phyloP scores from a whole-genome alignment of 2,329 filamentous ascomycete species.

The Thelonectria discophora region DNA sequence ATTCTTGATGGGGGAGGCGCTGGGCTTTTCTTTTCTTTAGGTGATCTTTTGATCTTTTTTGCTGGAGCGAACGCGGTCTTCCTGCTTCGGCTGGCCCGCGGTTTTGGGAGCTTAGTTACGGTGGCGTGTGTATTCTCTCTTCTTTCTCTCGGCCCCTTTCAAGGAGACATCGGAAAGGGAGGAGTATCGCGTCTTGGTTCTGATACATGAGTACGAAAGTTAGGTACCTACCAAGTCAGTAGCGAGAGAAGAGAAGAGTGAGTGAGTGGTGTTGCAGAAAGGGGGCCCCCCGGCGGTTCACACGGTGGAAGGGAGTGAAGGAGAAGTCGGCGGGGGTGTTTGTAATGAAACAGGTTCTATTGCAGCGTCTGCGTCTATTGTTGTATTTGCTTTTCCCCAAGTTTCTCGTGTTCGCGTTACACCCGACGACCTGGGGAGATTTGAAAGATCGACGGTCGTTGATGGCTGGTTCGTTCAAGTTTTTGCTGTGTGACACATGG shows the following conservation, averaged over 20 bases:
- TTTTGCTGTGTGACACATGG: not conserved
- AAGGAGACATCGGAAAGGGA: no score
- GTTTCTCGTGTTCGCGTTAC: not conserved
- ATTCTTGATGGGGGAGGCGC: no score
- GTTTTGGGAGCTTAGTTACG: conserved; percentile 36
- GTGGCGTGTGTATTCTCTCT: no score
- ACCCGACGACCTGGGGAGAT: not conserved
- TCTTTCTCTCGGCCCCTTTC: no score
- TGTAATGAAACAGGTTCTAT: conserved; percentile 2
- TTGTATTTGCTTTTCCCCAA: no score
- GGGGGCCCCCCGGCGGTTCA: not conserved
- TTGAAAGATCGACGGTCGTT: not conserved
- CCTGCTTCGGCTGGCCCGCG: conserved; percentile 48
- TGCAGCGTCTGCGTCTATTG: conserved; percentile 16
- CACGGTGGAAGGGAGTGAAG: no score
- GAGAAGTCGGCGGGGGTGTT: no score
- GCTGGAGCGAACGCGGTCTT: conserved; percentile 33
- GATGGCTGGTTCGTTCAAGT: no score
- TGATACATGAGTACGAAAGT: no score
- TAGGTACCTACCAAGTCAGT: not conserved
- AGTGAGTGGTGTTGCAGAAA: conserved; percentile 26
- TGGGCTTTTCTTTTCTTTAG: conserved; percentile 34
- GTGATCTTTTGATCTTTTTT: conserved; percentile 23
- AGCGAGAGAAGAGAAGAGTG: no score
- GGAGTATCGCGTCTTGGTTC: no score